phyloP scores from a whole-genome alignment of 2,329 filamentous ascomycete genomes.

The Aspergillus fijiensis region DNA sequence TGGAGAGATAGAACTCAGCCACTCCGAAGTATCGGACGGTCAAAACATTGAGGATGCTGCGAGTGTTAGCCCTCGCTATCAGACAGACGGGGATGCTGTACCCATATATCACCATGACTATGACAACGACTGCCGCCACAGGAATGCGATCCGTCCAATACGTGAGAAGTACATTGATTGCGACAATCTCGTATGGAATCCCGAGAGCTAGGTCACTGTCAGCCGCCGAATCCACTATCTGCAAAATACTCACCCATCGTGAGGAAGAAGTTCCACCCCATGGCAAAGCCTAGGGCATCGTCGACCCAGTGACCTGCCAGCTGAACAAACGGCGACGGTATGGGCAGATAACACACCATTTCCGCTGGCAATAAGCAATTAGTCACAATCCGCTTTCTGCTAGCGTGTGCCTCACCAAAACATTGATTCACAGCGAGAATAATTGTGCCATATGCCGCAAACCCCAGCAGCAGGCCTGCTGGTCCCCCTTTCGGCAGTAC shows the following conservation, averaged over 20 bases:
- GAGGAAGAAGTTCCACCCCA: slow-evolving; percentile 33
- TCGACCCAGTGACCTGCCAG: slow-evolving; percentile 31
- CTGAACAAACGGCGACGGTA: slow-evolving; percentile 27
- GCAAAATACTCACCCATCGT: slow-evolving; percentile 19
- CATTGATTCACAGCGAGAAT: slow-evolving; percentile 34
- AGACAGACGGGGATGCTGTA: slow-evolving; percentile 4
- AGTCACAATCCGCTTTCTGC: neutral
- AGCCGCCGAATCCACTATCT: neutral
- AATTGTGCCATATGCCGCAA: slow-evolving; percentile 23
- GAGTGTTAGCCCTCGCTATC: neutral
- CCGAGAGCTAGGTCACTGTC: slow-evolving; percentile 17
- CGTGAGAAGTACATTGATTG: slow-evolving; percentile 39
- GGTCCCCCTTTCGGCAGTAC: slow-evolving; percentile 37
- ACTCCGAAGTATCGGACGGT: slow-evolving; percentile 48
- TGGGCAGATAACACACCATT: slow-evolving; percentile 31
- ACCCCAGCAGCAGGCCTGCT: slow-evolving; percentile 35
- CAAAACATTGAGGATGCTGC: slow-evolving; percentile 40
- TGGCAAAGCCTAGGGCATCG: slow-evolving; percentile 30
- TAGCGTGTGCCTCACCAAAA: slow-evolving; percentile 16
- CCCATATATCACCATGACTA: slow-evolving; percentile 41
- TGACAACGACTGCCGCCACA: slow-evolving; percentile 38
- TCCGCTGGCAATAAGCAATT: slow-evolving; percentile 18
- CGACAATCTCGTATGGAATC: slow-evolving; percentile 41
- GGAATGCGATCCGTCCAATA: slow-evolving; percentile 42
- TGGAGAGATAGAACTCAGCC: slow-evolving; percentile 49